Percentiles rank a stretch among this genome's conserved stretches.
These are phyloP conservation scores for Penicillium roqueforti DNA, from an alignment of 495 filamentous ascomycete genomes.

Conservation along the genomic window DNA sequence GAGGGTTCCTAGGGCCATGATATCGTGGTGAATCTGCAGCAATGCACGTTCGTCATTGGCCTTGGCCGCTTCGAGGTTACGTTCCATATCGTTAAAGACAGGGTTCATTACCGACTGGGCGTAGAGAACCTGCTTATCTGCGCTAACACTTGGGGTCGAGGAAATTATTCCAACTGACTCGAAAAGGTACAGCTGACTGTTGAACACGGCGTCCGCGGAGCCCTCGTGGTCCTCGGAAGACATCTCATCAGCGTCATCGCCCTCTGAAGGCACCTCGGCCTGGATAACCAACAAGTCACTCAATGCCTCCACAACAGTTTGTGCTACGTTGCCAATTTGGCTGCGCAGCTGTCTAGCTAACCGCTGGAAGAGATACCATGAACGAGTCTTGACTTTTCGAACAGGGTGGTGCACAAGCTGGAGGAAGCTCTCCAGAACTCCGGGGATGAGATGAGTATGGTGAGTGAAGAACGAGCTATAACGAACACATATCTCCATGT, in stretches of 20 bases:
- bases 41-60: slow-evolving; percentile 72
- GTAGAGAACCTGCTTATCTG: slow-evolving; percentile 78
- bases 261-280: slow-evolving; percentile 74
- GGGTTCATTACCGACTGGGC: slow-evolving; percentile 81
- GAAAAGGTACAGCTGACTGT: slow-evolving; percentile 85
- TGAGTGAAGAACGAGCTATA: slow-evolving; percentile 90
- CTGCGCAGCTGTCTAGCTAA: slow-evolving; percentile 83
- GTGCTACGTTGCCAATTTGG: slow-evolving; percentile 80
- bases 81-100: slow-evolving; percentile 79
- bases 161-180: slow-evolving; percentile 91
- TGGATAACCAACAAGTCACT: slow-evolving; percentile 83
- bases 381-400: slow-evolving; percentile 76
- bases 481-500: slow-evolving; percentile 96
- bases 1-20: slow-evolving; percentile 91
- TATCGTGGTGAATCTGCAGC: slow-evolving; percentile 89
- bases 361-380: slow-evolving; percentile 94
- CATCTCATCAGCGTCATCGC: slow-evolving; percentile 79
- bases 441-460: slow-evolving; percentile 71
- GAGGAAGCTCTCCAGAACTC: slow-evolving; percentile 89
- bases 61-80: slow-evolving; percentile 67
- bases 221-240: slow-evolving; percentile 87
- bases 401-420: slow-evolving; percentile 82
- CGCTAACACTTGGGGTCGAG: slow-evolving; percentile 66
- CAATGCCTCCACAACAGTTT: slow-evolving; percentile 86
- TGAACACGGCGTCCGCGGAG: slow-evolving; percentile 83